phyloP scores from a whole-genome alignment of 139 green algal genomes.

The Closterium sp. region DNA sequence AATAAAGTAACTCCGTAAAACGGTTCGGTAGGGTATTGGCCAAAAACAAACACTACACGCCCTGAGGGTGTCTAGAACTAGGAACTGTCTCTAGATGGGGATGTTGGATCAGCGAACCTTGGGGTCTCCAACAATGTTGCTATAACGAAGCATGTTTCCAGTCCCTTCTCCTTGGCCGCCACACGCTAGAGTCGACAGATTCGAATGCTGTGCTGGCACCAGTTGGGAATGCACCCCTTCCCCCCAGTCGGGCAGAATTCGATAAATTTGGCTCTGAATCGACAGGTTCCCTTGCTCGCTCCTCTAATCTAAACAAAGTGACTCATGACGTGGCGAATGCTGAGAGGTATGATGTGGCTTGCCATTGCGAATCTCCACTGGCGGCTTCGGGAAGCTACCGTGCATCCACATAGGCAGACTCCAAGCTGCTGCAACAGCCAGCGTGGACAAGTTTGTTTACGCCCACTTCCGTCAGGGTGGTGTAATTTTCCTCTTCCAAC shows the following conservation, averaged over 20 bases:
- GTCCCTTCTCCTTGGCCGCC: background rate
- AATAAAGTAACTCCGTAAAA: no score
- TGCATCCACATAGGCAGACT: background rate
- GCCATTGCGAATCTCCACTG: background rate
- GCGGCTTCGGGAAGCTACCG: background rate
- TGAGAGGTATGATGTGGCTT: background rate
- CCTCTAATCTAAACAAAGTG: background rate
- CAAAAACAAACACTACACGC: no score
- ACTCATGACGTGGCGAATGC: background rate
- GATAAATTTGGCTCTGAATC: background rate
- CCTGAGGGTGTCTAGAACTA: no score
- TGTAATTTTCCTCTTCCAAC: no score
- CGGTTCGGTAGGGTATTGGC: no score
- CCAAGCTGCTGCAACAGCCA: background rate
- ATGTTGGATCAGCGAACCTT: background rate
- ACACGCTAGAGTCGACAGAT: no score
- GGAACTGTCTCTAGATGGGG: background rate
- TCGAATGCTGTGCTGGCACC: background rate
- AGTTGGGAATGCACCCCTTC: no score
- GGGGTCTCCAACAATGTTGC: background rate
- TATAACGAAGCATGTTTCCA: background rate
- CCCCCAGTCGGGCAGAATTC: background rate
- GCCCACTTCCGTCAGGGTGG: no score
- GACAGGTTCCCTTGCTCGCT: background rate
- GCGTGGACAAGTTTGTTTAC: no score